Conservation (phyloP, 1,284 basidiomycete genomes). For the Cryptococcus floricola region DNA sequence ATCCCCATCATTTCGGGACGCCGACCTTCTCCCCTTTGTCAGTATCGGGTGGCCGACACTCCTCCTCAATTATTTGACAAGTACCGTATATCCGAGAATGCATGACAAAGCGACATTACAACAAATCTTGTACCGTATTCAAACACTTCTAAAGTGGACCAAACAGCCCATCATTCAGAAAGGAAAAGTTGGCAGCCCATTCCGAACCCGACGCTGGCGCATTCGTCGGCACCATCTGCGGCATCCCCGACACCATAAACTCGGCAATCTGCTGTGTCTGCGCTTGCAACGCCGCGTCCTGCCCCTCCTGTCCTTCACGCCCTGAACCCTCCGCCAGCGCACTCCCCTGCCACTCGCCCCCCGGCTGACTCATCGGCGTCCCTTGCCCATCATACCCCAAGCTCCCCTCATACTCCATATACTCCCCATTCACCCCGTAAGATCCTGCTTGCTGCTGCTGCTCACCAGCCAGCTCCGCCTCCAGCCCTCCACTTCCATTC, state of each 20-base stretch:
- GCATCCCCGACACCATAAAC: background rate
- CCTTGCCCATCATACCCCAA: background rate
- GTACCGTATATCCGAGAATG: too few relatives aligned
- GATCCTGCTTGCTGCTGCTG: background rate
- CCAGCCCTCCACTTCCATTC: background rate
- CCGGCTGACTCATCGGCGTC: background rate
- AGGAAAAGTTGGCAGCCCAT: constrained; percentile 13
- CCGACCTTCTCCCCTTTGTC: too few relatives aligned
- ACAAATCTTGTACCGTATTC: too few relatives aligned
- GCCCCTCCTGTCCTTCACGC: background rate
- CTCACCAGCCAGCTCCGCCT: background rate
- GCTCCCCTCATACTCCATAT: background rate
- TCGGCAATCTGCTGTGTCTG: background rate
- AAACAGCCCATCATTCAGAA: constrained; percentile 14
- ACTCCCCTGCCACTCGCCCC: background rate
- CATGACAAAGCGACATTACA: too few relatives aligned
- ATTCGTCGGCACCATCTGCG: too few relatives aligned
- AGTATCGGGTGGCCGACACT: too few relatives aligned
- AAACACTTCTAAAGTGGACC: constrained; percentile 1
- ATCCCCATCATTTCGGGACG: too few relatives aligned
- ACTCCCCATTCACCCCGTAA: background rate
- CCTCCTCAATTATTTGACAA: too few relatives aligned
- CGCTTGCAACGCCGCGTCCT: background rate
- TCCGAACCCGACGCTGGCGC: background rate
- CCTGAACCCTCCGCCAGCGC: background rate